Evolutionary conservation across 2,329 filamentous ascomycete genomes (phyloP), one percentile per base, ranked within the genome.

Genomic region (Venturia effusa): DNA sequence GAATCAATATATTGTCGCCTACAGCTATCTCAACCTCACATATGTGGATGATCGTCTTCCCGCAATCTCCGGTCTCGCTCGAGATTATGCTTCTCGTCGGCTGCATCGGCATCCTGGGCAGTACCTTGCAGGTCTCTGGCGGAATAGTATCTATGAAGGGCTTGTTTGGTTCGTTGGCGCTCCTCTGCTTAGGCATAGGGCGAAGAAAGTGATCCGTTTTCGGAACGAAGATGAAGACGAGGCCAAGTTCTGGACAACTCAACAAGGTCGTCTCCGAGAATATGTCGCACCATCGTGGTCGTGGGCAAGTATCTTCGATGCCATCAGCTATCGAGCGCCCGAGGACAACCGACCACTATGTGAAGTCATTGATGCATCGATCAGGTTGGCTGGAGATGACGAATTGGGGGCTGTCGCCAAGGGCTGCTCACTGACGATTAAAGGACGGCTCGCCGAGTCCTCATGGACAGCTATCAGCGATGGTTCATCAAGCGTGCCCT

Each of bases 251-350:
- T 30, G 27, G 59, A 62, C 41, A 15, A 32, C 30, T 17, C 41
- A 55, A 34, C 32, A 24, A 30, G 37, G 22, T 19, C 40, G 45
- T 2, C 17, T 34, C 41, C 10, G 30, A 19, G 22, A 48, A n/a
- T 64, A 64, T 22, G 8, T 64, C 8, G 63, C 63, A 4, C 63
- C 63, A 4, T 64, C 59, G 30, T 64, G 63, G 63, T 64, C 63
- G 4, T 64, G 63, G 63, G 59, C 41, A 22, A 65, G 62, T 32
- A 45, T 64, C 8, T 48, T 40, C 17, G 61, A 51, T 15, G 19
- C 61, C 24, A 27, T 62, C 39, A 62, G 15, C 30, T 62, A 60
- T 24, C 51, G 51, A 57, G 30, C 51, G 5, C 51, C 51, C 30
- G 51, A 34, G 6, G 30, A 57, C 19, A 34, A 57, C 27, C 51